phyloP scores from a whole-genome alignment of 768 basidiomycete genomes.

The Boletus rubroflammeus region DNA sequence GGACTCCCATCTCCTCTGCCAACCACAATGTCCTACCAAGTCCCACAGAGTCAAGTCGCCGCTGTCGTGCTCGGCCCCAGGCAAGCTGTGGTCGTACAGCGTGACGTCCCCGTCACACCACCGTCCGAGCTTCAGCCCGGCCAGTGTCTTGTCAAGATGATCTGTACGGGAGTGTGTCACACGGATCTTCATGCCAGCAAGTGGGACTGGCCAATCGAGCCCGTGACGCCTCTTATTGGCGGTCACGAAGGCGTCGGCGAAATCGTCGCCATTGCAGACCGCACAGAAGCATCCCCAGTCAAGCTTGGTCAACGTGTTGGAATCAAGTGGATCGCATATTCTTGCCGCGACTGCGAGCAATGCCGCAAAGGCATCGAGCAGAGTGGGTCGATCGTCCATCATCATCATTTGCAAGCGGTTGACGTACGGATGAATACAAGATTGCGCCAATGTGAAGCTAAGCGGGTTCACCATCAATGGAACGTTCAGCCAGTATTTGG shows the following conservation, averaged over 20 bases:
- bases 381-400: constrained; percentile 39
- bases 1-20: background rate
- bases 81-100: constrained; percentile 31
- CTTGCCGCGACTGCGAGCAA: constrained; percentile 70
- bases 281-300: constrained; percentile 56
- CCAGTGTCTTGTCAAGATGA: constrained; percentile 74
- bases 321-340: constrained; percentile 77
- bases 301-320: constrained; percentile 79
- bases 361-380: constrained; percentile 78
- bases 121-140: constrained; percentile 57
- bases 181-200: constrained; percentile 75
- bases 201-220: constrained; percentile 78
- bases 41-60: constrained; percentile 43
- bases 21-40: constrained; percentile 12
- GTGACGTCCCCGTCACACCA: constrained; percentile 54
- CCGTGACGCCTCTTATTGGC: constrained; percentile 65
- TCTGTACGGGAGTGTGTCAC: constrained; percentile 82
- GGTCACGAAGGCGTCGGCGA: constrained; percentile 85
- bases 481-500: constrained; percentile 69
- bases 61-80: constrained; percentile 35
- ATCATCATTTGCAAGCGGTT: background rate
- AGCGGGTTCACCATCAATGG: constrained; percentile 78
- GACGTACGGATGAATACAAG: constrained; percentile 27
- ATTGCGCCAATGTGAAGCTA: constrained; percentile 55
- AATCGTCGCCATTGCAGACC: constrained; percentile 73